Evolutionary conservation across 352 stramenopile species (phyloP), one percentile per base, ranked within the genome.

Genomic region (Phytopythium mirpurense): DNA sequence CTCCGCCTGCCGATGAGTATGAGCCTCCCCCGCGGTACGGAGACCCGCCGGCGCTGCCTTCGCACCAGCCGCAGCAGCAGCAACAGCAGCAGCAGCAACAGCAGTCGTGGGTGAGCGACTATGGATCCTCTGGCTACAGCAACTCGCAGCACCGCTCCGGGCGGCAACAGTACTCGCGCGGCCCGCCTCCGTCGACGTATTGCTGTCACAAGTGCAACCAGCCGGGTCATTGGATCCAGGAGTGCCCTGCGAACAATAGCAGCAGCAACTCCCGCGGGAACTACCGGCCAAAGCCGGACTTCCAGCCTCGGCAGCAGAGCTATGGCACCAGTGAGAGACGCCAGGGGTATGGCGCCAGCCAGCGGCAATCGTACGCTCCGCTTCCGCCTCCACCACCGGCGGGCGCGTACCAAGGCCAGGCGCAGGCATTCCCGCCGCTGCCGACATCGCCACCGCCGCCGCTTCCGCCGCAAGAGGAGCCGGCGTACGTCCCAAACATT

Each of bases 171-270:
- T 50, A 65, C 3, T 37, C 43, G 19, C 63, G 44, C 4, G 57
- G 61, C 19, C 65, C 66, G 2, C 80, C 80, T 3, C 83, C 80
- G 8, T 56, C 67, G 5, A 80, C 72, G 23, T 93, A 93, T 29
- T 68, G 79, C 46, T 93, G 83, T 41, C 80, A 87, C 55, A 90
- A 90, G 34, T 93, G 83, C 59, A 73, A 72, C 16, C 66, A 79
- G 37, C 76, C 78, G 23, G 83, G 83, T 5, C 83, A 93, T 44
- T 93, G 83, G 83, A 91, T 91, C 36, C 75, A 90, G 23, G 61
- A 89, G 16, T 93, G 81, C 47, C 65, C 77, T 9, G 67, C 62
- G 29, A 45, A 15, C n/a, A 67, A 63, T 35, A 59, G 63, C 14
- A 64, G 55, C 14, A 19, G 31, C 44, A 37, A 26, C 14, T 23